phyloP scores from a whole-genome alignment of 176 grass and related monocot genomes.

The Alopecurus myosuroides region DNA sequence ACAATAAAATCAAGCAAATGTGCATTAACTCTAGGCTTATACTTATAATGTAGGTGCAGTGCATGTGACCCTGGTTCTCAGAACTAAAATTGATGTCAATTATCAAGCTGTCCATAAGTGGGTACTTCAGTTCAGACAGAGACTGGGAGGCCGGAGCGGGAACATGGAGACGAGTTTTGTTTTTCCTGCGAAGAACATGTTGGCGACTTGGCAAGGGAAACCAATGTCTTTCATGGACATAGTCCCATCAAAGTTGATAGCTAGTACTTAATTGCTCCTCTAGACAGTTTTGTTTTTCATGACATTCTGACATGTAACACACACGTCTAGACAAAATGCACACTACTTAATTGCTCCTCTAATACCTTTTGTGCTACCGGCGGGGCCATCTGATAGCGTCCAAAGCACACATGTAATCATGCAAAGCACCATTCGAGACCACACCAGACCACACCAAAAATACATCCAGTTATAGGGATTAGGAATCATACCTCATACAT shows the following conservation, averaged over 20 bases:
- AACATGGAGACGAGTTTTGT: no score
- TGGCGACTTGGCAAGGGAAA: neutral
- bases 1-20: neutral
- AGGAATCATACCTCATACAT: no score
- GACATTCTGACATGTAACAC: neutral
- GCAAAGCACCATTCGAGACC: no score
- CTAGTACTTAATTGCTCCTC: neutral
- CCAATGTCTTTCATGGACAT: neutral
- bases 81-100: neutral
- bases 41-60: neutral
- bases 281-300: no score
- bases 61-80: slow-evolving; percentile 3
- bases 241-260: neutral
- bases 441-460: no score
- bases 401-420: no score
- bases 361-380: no score
- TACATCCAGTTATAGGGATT: no score
- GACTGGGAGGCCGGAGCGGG: neutral
- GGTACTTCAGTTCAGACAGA: neutral
- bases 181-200: no score
- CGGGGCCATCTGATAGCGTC: no score
- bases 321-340: neutral
- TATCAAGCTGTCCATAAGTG: neutral
- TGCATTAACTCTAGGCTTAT: neutral
- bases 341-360: neutral